A percentile compares a stretch with the other conserved stretches of the same genome.
Evolutionary conservation across 179 eudicot species (phyloP).

Genomic region (Patellifolia procumbens): DNA sequence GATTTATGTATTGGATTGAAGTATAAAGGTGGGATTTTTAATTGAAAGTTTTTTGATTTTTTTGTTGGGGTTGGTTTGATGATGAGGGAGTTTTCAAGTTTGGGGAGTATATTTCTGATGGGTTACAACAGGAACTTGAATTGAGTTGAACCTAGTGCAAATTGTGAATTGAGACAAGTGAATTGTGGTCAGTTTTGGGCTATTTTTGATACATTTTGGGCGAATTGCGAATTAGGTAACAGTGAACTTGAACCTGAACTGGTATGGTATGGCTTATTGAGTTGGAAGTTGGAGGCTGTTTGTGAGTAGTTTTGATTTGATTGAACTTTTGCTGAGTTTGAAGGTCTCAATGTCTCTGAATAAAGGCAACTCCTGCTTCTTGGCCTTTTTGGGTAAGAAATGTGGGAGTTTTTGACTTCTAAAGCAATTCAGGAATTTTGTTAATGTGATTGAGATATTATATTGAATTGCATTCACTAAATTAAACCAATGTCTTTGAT

Average conservation of each 20-base stretch:
- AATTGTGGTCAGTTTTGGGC: too few species aligned
- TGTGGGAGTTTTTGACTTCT: neutral
- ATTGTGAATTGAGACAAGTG: too few species aligned
- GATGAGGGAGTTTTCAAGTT: neutral
- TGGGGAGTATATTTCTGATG: neutral
- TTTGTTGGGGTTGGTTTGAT: neutral
- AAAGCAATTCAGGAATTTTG: neutral
- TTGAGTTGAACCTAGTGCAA: neutral
- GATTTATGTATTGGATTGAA: conserved; percentile 9
- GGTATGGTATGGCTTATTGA: neutral
- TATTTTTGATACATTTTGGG: too few species aligned
- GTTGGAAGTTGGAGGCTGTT: neutral
- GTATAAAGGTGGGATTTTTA: too few species aligned
- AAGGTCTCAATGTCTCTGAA: neutral
- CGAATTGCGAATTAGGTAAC: too few species aligned
- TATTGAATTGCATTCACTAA: neutral
- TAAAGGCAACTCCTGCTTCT: neutral
- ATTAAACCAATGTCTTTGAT: neutral
- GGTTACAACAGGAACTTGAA: conserved; percentile 4
- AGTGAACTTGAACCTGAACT: too few species aligned
- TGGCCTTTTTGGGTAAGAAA: neutral
- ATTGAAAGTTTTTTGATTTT: neutral
- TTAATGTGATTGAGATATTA: neutral
- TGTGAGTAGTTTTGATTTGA: neutral
- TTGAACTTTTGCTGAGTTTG: neutral